Evolutionary conservation across 2,329 filamentous ascomycete species (phyloP).

Genomic region (Exophiala dermatitidis): DNA sequence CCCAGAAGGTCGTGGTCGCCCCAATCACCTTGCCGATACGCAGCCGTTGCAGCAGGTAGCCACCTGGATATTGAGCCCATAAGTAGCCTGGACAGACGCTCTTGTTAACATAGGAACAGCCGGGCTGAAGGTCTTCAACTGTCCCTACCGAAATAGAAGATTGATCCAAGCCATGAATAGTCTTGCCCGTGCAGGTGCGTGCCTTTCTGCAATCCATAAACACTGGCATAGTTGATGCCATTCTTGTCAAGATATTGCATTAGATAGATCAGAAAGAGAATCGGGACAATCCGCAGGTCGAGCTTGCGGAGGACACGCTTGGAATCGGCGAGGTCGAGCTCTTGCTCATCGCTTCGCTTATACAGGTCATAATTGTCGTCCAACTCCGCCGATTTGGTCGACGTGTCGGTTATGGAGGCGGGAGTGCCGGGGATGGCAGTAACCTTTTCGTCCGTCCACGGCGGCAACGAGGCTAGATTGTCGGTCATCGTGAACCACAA

Average conservation of each 20-base stretch:
- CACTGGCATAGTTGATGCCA: slow-evolving; percentile 29
- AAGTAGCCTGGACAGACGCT: slow-evolving; percentile 35
- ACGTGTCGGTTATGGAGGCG: slow-evolving; percentile 2
- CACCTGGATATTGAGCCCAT: slow-evolving; percentile 46
- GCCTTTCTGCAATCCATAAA: slow-evolving; percentile 40
- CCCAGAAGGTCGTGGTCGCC: slow-evolving; percentile 27
- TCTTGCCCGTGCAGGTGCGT: slow-evolving; percentile 38
- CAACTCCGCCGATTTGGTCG: slow-evolving; percentile 20
- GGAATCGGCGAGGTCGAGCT: slow-evolving; percentile 22
- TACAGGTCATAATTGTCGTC: slow-evolving; percentile 37
- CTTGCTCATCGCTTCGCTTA: slow-evolving; percentile 28
- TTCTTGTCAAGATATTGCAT: slow-evolving; percentile 26
- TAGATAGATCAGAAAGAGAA: slow-evolving; percentile 22
- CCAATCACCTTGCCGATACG: slow-evolving; percentile 45
- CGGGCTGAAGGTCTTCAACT: not conserved
- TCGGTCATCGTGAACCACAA: not conserved
- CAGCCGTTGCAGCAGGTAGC: slow-evolving; percentile 43
- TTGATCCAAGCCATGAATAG: slow-evolving; percentile 43
- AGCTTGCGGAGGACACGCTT: slow-evolving; percentile 22
- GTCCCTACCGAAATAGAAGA: slow-evolving; percentile 40
- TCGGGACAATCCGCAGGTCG: slow-evolving; percentile 19
- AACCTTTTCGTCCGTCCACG: slow-evolving; percentile 13
- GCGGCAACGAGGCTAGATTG: not conserved
- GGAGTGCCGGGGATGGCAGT: slow-evolving; percentile 9
- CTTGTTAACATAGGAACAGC: not conserved